Percentiles rank a stretch among this genome's conserved stretches.
These are phyloP conservation scores for Coelastrella sp. DNA, from an alignment of 139 green algal genomes.

Conservation along the genomic window DNA sequence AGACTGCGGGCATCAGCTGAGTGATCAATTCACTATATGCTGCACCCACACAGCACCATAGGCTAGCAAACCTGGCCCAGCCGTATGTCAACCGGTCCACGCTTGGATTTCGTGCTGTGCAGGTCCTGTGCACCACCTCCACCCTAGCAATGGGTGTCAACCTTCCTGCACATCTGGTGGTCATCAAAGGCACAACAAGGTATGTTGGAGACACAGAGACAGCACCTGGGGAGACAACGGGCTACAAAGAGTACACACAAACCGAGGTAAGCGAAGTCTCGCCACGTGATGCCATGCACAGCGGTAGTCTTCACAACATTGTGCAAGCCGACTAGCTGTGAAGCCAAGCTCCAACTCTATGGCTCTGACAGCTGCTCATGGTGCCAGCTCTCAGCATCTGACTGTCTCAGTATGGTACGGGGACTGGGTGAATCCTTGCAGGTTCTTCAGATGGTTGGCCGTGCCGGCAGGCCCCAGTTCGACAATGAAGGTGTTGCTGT, in stretches of 20 bases:
- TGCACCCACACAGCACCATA: too few species aligned
- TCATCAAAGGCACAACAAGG: slow-evolving; percentile 27
- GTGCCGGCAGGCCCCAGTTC: slow-evolving; percentile 94
- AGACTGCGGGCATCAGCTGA: too few species aligned
- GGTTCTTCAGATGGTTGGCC: slow-evolving; percentile 86
- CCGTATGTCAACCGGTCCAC: too few species aligned
- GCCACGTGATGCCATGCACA: too few species aligned
- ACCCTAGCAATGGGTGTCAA: slow-evolving; percentile 96
- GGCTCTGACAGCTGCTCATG: background rate
- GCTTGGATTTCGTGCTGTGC: background rate
- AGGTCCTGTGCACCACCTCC: slow-evolving; percentile 91
- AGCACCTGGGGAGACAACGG: slow-evolving; percentile 35
- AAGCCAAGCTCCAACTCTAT: background rate
- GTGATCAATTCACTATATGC: too few species aligned
- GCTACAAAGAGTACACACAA: slow-evolving; percentile 93
- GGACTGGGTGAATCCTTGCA: background rate
- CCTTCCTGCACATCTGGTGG: slow-evolving; percentile 94
- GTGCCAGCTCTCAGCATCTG: background rate
- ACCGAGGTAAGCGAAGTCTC: slow-evolving; percentile 72
- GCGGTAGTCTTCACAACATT: too few species aligned
- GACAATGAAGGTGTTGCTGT: slow-evolving; percentile 91
- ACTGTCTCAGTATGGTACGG: too few species aligned
- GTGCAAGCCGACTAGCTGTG: background rate
- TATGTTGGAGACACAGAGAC: slow-evolving; percentile 23
- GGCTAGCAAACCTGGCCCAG: too few species aligned